Percentiles rank a stretch among this genome's conserved stretches.
Conservation (phyloP, 202 grass and related monocot genomes). For the Saccharum hybrid region DNA sequence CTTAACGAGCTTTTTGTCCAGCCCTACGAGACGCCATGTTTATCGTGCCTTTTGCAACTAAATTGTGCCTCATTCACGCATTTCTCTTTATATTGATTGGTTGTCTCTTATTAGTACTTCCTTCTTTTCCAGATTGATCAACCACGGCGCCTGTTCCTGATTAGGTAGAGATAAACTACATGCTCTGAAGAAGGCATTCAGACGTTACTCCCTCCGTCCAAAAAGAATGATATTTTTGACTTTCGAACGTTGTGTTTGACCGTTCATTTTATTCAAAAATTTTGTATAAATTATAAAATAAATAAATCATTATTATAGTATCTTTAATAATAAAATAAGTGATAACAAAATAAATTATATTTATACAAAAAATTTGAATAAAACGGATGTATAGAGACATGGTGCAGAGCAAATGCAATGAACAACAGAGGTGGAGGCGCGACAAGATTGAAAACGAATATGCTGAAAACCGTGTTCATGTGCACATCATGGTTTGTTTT, state of each 20-base stretch:
- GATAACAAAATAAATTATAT: too few relatives aligned
- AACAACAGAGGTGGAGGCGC: not conserved
- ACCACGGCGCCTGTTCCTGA: not conserved
- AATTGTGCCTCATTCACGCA: not conserved
- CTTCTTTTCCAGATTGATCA: not conserved
- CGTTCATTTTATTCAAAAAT: too few relatives aligned
- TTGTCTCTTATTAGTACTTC: not conserved
- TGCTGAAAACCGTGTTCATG: not conserved
- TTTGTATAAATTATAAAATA: too few relatives aligned
- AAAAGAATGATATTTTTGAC: too few relatives aligned
- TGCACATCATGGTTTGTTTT: constrained; percentile 4
- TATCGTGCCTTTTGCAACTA: not conserved
- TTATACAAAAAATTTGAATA: too few relatives aligned
- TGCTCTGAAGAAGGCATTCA: not conserved
- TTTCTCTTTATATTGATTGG: not conserved
- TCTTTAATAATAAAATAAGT: too few relatives aligned
- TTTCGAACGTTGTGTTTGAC: too few relatives aligned
- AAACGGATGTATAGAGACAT: not conserved
- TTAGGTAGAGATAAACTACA: not conserved
- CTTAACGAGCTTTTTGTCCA: too few relatives aligned
- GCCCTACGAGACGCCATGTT: not conserved
- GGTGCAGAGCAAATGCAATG: constrained; percentile 10
- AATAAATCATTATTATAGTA: too few relatives aligned
- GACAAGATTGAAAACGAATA: not conserved
- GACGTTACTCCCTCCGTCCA: not conserved